Evolutionary conservation across 768 basidiomycete species (phyloP).

Genomic region (Rhizopogon vulgaris): DNA sequence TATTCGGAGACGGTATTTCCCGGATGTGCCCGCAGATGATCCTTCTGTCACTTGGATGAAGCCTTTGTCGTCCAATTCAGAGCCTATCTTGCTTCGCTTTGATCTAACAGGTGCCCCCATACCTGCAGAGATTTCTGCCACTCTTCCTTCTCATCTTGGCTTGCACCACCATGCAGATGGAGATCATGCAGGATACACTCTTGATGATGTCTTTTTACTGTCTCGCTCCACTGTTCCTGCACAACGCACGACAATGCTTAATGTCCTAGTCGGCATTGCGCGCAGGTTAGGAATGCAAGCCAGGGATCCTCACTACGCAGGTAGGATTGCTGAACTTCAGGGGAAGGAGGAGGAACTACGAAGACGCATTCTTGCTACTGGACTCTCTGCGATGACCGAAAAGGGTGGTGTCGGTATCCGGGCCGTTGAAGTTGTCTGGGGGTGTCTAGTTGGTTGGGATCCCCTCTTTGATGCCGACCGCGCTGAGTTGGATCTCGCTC

Average conservation of each 20-base stretch:
- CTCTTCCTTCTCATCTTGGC: conserved; percentile 78
- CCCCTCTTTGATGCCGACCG: conserved; percentile 26
- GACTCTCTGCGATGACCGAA: conserved; percentile 59
- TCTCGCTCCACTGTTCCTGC: conserved; percentile 77
- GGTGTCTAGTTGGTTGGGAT: conserved; percentile 66
- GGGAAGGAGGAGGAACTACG: conserved; percentile 40
- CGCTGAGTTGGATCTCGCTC: conserved; percentile 34
- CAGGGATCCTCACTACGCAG: not conserved
- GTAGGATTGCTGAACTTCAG: conserved; percentile 7
- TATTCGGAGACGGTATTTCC: conserved; percentile 81
- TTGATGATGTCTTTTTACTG: conserved; percentile 78
- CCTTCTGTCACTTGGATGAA: conserved; percentile 80
- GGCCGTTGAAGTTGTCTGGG: conserved; percentile 72
- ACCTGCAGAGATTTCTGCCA: conserved; percentile 42
- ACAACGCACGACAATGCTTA: conserved; percentile 79
- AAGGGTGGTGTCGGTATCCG: conserved; percentile 59
- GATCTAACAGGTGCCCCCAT: conserved; percentile 72
- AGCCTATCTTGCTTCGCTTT: conserved; percentile 48
- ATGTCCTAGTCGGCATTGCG: conserved; percentile 58
- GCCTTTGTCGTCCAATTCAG: conserved; percentile 7
- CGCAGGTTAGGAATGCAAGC: conserved; percentile 23
- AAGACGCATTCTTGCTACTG: conserved; percentile 60
- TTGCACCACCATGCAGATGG: conserved; percentile 86
- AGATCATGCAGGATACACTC: conserved; percentile 76
- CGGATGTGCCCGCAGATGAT: conserved; percentile 58